phyloP scores from a whole-genome alignment of 176 grass and related monocot genomes.

The Sorghum bicolor region DNA sequence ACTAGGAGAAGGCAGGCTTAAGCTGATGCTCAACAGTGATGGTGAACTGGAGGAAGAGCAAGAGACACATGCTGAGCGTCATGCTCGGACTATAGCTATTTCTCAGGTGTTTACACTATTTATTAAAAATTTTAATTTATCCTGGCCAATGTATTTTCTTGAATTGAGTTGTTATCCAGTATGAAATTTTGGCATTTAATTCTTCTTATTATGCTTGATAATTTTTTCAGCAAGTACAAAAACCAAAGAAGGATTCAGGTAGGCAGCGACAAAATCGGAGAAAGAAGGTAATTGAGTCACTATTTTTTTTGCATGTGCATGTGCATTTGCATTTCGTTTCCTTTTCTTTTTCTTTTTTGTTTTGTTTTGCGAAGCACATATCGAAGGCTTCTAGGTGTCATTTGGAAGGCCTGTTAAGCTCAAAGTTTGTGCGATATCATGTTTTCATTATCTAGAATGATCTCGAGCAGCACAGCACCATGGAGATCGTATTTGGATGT shows the following conservation, averaged over 20 bases:
- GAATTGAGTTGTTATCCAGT: neutral
- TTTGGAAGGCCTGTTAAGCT: constrained; percentile 4
- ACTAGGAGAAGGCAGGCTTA: constrained; percentile 76
- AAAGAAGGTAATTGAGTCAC: constrained; percentile 62
- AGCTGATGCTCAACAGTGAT: constrained; percentile 84
- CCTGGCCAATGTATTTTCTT: neutral
- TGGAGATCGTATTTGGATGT: constrained; percentile 1
- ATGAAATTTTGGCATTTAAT: neutral
- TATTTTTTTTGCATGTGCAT: neutral
- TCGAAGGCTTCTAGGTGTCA: constrained; percentile 28
- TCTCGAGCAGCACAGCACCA: neutral
- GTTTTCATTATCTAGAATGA: neutral
- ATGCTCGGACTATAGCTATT: constrained; percentile 77
- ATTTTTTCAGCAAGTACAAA: constrained; percentile 52
- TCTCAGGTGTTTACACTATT: constrained; percentile 44
- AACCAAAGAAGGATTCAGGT: constrained; percentile 69
- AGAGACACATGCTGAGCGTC: constrained; percentile 88
- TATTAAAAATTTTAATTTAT: neutral
- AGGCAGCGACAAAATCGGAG: constrained; percentile 62
- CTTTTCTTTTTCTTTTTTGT: neutral
- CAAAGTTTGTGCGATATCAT: constrained; percentile 26
- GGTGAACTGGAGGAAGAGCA: constrained; percentile 87
- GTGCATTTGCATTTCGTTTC: too few species aligned
- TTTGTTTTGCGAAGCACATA: constrained; percentile 16
- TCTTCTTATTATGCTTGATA: neutral